A percentile compares a stretch with the other conserved stretches of the same genome.
phyloP scores from a whole-genome alignment of 768 basidiomycete species.

The Russula emetica region DNA sequence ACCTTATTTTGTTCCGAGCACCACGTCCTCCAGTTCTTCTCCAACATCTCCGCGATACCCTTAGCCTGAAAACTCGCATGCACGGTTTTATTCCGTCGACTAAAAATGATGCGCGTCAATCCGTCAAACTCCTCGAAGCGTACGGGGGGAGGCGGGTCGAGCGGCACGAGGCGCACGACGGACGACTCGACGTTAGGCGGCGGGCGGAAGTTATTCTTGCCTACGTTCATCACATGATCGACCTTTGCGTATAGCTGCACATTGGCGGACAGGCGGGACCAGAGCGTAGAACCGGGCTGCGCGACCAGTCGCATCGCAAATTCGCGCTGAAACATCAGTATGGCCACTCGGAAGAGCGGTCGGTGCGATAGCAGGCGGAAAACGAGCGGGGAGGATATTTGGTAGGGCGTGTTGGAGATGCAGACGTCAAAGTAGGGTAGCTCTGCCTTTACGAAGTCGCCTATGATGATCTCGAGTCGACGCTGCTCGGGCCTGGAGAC shows the following conservation, averaged over 20 bases:
- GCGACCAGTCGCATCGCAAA: conserved; percentile 93
- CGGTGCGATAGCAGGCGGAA: conserved; percentile 97
- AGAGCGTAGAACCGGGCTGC: conserved; percentile 73
- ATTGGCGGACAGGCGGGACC: conserved; percentile 94
- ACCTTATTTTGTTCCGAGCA: conserved; percentile 68
- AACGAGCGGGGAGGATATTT: conserved; percentile 96
- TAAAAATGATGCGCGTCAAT: conserved; percentile 84
- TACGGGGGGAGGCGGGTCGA: conserved; percentile 93
- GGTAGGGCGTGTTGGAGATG: conserved; percentile 98
- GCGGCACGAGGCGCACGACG: conserved; percentile 86
- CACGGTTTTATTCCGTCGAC: conserved; percentile 83
- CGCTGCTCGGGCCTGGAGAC: conserved; percentile 82
- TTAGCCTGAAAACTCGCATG: conserved; percentile 90
- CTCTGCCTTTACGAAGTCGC: conserved; percentile 98
- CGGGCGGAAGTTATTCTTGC: conserved; percentile 95
- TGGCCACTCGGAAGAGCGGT: conserved; percentile 87
- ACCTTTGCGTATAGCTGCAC: conserved; percentile 97
- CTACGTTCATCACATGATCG: conserved; percentile 93
- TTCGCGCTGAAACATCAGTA: conserved; percentile 99
- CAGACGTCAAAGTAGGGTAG: conserved; percentile 98
- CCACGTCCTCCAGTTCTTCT: conserved; percentile 92
- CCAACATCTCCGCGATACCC: conserved; percentile 91
- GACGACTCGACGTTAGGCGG: conserved; percentile 92
- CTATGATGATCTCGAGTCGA: conserved; percentile 91
- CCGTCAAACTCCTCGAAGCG: conserved; percentile 98